phyloP scores from a whole-genome alignment of 805 yeast species.

The Isabelozyma pseudorhagii region DNA sequence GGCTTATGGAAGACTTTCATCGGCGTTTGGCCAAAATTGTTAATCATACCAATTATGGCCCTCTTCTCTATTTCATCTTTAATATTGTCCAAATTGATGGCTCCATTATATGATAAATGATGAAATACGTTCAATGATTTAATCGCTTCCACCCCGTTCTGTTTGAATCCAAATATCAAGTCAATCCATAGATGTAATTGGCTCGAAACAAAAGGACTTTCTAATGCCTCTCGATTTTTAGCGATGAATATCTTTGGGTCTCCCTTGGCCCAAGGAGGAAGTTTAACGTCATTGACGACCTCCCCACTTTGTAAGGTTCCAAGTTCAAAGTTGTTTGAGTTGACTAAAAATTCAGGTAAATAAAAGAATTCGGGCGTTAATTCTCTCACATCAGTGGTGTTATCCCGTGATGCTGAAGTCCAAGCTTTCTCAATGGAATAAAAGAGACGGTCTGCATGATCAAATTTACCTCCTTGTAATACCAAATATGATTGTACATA shows the following conservation, averaged over 20 bases:
- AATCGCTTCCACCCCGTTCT: constrained; percentile 68
- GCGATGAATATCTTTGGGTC: constrained; percentile 73
- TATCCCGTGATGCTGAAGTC: constrained; percentile 74
- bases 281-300: constrained; percentile 54
- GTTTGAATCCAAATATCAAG: constrained; percentile 77
- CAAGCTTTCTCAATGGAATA: constrained; percentile 75
- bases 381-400: constrained; percentile 85
- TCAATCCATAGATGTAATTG: constrained; percentile 85
- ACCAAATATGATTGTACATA: constrained; percentile 75
- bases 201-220: constrained; percentile 74
- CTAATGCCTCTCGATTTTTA: constrained; percentile 79
- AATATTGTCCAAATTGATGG: constrained; percentile 71
- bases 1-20: constrained; percentile 64
- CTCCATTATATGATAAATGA: constrained; percentile 80
- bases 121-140: constrained; percentile 74
- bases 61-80: constrained; percentile 69
- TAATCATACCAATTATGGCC: constrained; percentile 80
- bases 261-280: constrained; percentile 83
- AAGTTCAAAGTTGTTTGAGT: constrained; percentile 63
- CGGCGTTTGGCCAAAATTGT: constrained; percentile 92
- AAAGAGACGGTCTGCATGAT: constrained; percentile 82
- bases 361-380: constrained; percentile 83
- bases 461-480: constrained; percentile 85
- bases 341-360: constrained; percentile 72
- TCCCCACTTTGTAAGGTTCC: constrained; percentile 68